A percentile compares a stretch with the other conserved stretches of the same genome.
Conservation (phyloP, 495 filamentous ascomycete genomes). For the Beverwykella pulmonaria region DNA sequence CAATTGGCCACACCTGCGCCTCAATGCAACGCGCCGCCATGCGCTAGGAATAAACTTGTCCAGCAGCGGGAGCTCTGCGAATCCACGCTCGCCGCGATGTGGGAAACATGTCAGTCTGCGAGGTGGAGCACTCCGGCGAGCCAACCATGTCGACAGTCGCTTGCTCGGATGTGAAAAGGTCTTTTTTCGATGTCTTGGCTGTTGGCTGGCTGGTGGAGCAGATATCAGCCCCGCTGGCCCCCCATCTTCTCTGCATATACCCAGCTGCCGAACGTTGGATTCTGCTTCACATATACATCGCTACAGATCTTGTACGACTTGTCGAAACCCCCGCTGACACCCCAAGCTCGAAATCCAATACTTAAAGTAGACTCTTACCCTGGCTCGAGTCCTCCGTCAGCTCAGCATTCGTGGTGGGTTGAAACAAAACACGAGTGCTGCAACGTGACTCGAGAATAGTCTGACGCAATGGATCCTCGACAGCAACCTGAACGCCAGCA, state of each 20-base stretch:
- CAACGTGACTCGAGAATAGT: neutral
- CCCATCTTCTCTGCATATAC: constrained; percentile 4
- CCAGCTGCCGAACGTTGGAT: neutral
- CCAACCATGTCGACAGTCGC: constrained; percentile 18
- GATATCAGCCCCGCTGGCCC: constrained; percentile 27
- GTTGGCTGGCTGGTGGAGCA: constrained; percentile 8
- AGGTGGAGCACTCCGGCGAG: constrained; percentile 14
- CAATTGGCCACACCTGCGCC: constrained; percentile 32
- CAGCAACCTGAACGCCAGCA: constrained; percentile 23
- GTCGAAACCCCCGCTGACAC: constrained; percentile 12
- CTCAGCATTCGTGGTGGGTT: neutral
- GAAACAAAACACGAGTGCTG: neutral
- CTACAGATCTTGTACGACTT: constrained; percentile 9
- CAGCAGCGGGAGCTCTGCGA: constrained; percentile 14
- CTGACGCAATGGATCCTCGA: constrained; percentile 24
- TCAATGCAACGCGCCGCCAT: constrained; percentile 12
- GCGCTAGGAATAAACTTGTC: neutral
- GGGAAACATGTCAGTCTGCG: constrained; percentile 10
- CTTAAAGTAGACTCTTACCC: neutral
- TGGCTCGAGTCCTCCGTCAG: constrained; percentile 1
- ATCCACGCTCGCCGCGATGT: constrained; percentile 4
- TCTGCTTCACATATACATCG: constrained; percentile 18
- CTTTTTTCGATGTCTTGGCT: constrained; percentile 16
- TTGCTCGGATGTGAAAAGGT: constrained; percentile 4
- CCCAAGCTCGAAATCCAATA: neutral